phyloP scores from a whole-genome alignment of 2,329 filamentous ascomycete species.

The Microsporum audouinii region DNA sequence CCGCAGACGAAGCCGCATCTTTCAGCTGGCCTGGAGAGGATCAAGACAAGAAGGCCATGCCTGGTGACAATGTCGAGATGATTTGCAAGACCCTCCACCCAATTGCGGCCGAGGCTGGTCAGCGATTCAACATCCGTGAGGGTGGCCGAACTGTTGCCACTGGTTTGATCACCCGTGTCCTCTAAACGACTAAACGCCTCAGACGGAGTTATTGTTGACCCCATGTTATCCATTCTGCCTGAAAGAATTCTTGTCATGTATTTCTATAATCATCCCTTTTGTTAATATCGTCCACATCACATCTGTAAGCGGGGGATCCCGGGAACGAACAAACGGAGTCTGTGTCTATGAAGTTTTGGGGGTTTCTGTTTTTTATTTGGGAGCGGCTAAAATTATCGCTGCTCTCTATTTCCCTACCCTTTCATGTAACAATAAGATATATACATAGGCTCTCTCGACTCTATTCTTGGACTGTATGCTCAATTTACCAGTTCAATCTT shows the following conservation, averaged over 20 bases:
- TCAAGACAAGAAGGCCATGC: conserved; percentile 77
- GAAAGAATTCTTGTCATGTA: conserved; percentile 1
- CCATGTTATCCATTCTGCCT: not conserved
- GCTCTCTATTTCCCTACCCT: not conserved
- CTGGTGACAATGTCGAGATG: conserved; percentile 99
- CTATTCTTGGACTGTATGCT: not conserved
- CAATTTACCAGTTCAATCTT: not conserved
- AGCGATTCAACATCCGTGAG: conserved; percentile 97
- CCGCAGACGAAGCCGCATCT: conserved; percentile 53
- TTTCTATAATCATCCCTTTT: conserved; percentile 5
- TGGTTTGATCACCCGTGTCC: conserved; percentile 65
- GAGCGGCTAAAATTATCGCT: not conserved
- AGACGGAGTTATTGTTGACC: not conserved
- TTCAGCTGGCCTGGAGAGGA: conserved; percentile 82
- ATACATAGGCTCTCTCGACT: conserved; percentile 13
- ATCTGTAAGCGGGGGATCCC: conserved; percentile 7
- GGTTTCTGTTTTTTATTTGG: conserved; percentile 6
- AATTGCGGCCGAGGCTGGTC: conserved; percentile 76
- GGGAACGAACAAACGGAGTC: conserved; percentile 12
- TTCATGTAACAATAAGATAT: conserved; percentile 6
- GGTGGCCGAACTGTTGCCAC: conserved; percentile 83
- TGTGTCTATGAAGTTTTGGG: conserved; percentile 11
- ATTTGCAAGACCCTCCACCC: conserved; percentile 73
- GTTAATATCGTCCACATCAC: conserved; percentile 1
- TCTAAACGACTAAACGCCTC: conserved; percentile 28